Base-by-base conservation (phyloP, 192 early-diverging fungal species). In the Podila epicladia region DNA sequence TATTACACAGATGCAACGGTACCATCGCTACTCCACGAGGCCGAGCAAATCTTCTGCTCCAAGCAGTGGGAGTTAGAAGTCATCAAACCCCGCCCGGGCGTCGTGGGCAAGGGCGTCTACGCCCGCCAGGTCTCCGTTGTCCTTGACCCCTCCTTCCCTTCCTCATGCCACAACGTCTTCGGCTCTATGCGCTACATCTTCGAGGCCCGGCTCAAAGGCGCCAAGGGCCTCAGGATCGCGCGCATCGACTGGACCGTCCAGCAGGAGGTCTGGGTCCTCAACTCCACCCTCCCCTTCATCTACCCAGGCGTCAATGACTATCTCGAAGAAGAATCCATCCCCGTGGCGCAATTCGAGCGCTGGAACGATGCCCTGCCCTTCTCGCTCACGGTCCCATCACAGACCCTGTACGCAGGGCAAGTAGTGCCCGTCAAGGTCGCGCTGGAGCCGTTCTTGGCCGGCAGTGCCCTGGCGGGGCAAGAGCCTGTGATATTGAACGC, bases 191-290 rank as follows among this genome's bases (percentile, higher is more conserved):
- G 32, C 20, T 74, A 74, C 58, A 22, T 41, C 11, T 74, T 74
- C 61, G 72, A 74, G 59, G 65, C 72, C 5, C 72, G 72, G 6
- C 49, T 74, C 28, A 74, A 74, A 35, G 65, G 65, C 12, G 64
- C 64, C 22, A 74, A 74, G 32, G 72, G 72, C 17, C 28, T 74
- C 24, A 31, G 58, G 8, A 31, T 67, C 7, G 49, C 72, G 24
- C 22, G 65, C 33, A 38, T 22, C 5, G 73, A 75, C 41, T 64
- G 51, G 59, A 15, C 63, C 1, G 73, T 64, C 48, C n/a, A 49
- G 22, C 66, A 67, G 41, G 73, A 75, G 29, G 73, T 75, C 4
- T 75, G 65, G 73, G 66, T 75, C 61, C 20, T 75, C 33, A 75
- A 75, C 53, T 68, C 73, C 1, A 45, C 48, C 5, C 53, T 75